These are phyloP conservation scores for Rosa hybrid DNA, from an alignment of 331 rosid species.

Conservation along the genomic window DNA sequence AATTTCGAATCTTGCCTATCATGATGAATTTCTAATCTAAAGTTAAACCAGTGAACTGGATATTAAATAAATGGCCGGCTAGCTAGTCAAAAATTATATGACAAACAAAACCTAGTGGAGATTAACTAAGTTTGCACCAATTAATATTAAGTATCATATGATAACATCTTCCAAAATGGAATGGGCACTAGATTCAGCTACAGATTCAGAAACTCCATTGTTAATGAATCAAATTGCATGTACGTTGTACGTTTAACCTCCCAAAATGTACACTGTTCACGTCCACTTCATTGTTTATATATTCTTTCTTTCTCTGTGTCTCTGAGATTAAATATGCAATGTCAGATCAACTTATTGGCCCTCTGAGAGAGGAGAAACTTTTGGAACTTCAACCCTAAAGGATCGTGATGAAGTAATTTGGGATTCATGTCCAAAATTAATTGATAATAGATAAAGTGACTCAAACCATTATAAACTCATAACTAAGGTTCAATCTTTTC, in stretches of 20 bases:
- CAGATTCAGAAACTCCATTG: neutral
- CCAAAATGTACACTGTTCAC: neutral
- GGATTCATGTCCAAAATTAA: too few relatives aligned
- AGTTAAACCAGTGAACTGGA: neutral
- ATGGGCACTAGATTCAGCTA: neutral
- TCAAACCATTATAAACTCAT: too few relatives aligned
- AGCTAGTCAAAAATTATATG: neutral
- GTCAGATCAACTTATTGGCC: neutral
- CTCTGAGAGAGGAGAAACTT: neutral
- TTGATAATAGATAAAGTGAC: too few relatives aligned
- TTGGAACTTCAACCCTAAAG: conserved; percentile 1
- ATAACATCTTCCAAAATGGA: neutral
- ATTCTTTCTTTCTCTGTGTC: neutral
- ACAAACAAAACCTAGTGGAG: conserved; percentile 7
- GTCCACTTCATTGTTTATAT: neutral
- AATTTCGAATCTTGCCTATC: too few relatives aligned
- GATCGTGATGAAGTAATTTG: neutral
- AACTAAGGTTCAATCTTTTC: too few relatives aligned
- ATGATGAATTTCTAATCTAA: neutral
- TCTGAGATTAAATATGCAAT: neutral
- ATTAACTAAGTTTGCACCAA: neutral
- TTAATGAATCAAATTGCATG: neutral
- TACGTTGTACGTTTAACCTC: neutral
- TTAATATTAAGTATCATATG: neutral
- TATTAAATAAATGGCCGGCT: neutral